Percentiles rank a stretch among this genome's conserved stretches.
phyloP scores from a whole-genome alignment of 2,329 filamentous ascomycete genomes.

The Blumeria hordei region DNA sequence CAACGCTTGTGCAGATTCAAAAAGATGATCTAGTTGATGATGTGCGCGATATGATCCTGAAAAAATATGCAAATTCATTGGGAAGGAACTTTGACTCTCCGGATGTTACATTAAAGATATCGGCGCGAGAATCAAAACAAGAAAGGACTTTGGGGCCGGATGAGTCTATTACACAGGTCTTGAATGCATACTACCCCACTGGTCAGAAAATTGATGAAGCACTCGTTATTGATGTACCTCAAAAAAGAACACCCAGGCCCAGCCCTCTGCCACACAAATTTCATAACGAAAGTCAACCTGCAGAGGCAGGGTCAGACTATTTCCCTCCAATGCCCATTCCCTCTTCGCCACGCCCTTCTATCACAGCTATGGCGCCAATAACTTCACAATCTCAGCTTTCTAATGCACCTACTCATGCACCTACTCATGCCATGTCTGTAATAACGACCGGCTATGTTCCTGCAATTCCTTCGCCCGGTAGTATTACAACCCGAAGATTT shows the following conservation, averaged over 20 bases:
- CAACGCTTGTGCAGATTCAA: conserved; percentile 63
- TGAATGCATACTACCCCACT: conserved; percentile 66
- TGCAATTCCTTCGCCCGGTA: conserved; percentile 14
- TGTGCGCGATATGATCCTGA: conserved; percentile 72
- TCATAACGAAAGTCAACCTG: conserved; percentile 34
- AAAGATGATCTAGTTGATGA: conserved; percentile 89
- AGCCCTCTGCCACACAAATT: conserved; percentile 40
- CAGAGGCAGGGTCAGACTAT: conserved; percentile 54
- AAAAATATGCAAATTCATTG: conserved; percentile 83
- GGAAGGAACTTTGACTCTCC: conserved; percentile 76
- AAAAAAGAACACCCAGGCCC: conserved; percentile 50
- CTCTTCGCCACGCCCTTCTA: conserved; percentile 11
- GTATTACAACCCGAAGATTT: conserved; percentile 34
- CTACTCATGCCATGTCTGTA: conserved; percentile 49
- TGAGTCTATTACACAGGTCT: conserved; percentile 51
- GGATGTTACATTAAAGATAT: conserved; percentile 60
- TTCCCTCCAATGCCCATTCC: conserved; percentile 45
- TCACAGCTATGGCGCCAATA: conserved; percentile 11
- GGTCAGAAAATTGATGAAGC: conserved; percentile 79
- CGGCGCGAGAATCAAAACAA: conserved; percentile 37
- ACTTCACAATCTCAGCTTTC: conserved; percentile 10
- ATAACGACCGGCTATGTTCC: conserved; percentile 19
- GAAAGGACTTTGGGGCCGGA: conserved; percentile 65
- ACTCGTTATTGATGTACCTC: conserved; percentile 67
- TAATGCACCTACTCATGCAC: conserved; percentile 11